These are phyloP conservation scores for Flaveria ramosissima DNA, from an alignment of 129 eudicot genomes.

Conservation along the genomic window DNA sequence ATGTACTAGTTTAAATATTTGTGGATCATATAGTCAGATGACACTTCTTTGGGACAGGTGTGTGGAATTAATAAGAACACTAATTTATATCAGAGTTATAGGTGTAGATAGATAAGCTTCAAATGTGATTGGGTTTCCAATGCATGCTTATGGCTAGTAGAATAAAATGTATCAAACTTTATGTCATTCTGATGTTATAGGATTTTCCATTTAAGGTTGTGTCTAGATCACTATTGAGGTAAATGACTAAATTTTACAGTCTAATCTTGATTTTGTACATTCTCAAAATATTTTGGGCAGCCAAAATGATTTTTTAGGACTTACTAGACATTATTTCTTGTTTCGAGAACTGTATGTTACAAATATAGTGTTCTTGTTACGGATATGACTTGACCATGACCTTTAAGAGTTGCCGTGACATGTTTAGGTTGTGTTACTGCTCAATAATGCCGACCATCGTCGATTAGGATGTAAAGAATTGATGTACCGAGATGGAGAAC, in stretches of 20 bases:
- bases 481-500: neutral
- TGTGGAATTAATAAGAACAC: too few species aligned
- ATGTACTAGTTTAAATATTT: neutral
- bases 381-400: neutral
- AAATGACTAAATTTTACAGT: neutral
- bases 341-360: neutral
- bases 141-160: constrained; percentile 2
- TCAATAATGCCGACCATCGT: neutral
- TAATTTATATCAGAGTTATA: neutral
- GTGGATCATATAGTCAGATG: neutral
- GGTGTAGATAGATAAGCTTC: neutral
- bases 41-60: neutral
- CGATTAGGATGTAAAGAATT: constrained; percentile 1
- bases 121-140: constrained; percentile 1
- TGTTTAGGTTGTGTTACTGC: constrained; percentile 4
- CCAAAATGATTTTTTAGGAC: neutral
- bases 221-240: neutral
- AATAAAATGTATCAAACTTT: neutral
- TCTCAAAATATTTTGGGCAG: neutral
- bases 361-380: neutral
- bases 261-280: neutral
- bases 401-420: neutral
- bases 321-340: neutral
- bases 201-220: neutral
- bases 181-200: constrained; percentile 7